A percentile compares a stretch with the other conserved stretches of the same genome.
These are phyloP conservation scores for Xylariaceae sp. DNA, from an alignment of 2,329 filamentous ascomycete species.

Conservation along the genomic window DNA sequence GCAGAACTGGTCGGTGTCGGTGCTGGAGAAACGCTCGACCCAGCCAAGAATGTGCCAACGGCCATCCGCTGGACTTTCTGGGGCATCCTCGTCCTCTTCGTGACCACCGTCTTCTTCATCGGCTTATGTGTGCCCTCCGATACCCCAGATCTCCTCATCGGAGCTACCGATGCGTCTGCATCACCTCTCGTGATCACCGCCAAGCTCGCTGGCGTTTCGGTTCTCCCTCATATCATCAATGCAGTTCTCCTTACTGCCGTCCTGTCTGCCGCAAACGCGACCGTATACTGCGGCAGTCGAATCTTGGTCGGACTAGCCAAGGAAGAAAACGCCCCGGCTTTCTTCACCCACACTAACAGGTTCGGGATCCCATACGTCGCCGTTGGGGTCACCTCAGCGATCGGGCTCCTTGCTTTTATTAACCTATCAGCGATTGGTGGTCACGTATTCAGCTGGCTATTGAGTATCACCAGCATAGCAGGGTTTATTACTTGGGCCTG, in stretches of 20 bases:
- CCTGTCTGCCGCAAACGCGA: constrained; percentile 76
- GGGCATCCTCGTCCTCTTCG: constrained; percentile 72
- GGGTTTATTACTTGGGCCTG: constrained; percentile 73
- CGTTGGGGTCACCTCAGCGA: constrained; percentile 57
- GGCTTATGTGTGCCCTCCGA: constrained; percentile 70
- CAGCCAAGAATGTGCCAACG: constrained; percentile 69
- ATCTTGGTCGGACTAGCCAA: constrained; percentile 68
- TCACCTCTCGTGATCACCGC: constrained; percentile 67
- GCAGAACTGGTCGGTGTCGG: constrained; percentile 77
- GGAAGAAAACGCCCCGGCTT: constrained; percentile 62
- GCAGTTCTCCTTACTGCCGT: constrained; percentile 77
- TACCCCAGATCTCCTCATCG: constrained; percentile 55
- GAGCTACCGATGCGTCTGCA: constrained; percentile 60
- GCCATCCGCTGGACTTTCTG: constrained; percentile 77
- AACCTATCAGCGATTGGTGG: constrained; percentile 63
- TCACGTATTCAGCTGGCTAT: constrained; percentile 71
- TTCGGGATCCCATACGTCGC: constrained; percentile 65
- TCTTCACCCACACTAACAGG: constrained; percentile 62
- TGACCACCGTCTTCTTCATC: constrained; percentile 68
- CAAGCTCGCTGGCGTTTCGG: constrained; percentile 63
- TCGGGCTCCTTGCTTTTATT: constrained; percentile 69
- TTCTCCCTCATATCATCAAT: constrained; percentile 73
- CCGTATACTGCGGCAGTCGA: constrained; percentile 72
- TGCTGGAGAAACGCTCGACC: constrained; percentile 76
- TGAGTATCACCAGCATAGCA: constrained; percentile 70